Percentiles rank a stretch among this genome's conserved stretches.
phyloP scores from a whole-genome alignment of 495 filamentous ascomycete genomes.

The Tuber aestivum region DNA sequence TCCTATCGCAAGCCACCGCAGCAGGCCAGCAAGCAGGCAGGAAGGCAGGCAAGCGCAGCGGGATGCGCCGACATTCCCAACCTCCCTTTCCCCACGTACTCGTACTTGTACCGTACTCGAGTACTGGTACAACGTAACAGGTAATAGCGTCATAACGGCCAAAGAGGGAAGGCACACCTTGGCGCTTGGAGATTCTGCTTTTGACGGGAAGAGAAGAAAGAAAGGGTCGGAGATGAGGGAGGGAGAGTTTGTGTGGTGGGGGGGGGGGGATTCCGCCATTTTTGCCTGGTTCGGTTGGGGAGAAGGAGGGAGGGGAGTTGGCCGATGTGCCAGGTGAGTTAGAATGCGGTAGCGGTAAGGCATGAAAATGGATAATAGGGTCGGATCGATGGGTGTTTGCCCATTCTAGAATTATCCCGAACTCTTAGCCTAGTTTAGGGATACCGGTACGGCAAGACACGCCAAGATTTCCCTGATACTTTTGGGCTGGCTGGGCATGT shows the following conservation, averaged over 20 bases:
- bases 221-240: neutral
- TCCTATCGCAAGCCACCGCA: neutral
- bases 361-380: no score
- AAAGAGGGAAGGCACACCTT: neutral
- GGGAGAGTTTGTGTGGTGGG: neutral
- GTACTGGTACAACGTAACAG: neutral
- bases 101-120: no score
- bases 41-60: no score
- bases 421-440: no score
- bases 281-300: neutral
- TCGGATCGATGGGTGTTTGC: no score
- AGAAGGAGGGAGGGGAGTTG: no score
- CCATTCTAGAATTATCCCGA: no score
- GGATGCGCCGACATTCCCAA: neutral
- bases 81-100: neutral
- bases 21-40: neutral
- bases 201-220: neutral
- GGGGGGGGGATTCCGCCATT: neutral
- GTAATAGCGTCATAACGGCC: neutral
- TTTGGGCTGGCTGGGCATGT: no score
- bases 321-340: no score
- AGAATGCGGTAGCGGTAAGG: no score
- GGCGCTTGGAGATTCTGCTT: conserved; percentile 1
- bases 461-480: no score
- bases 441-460: no score